These are phyloP conservation scores for Ustilago esculenta DNA, from an alignment of 1,284 basidiomycete species.

Conservation along the genomic window DNA sequence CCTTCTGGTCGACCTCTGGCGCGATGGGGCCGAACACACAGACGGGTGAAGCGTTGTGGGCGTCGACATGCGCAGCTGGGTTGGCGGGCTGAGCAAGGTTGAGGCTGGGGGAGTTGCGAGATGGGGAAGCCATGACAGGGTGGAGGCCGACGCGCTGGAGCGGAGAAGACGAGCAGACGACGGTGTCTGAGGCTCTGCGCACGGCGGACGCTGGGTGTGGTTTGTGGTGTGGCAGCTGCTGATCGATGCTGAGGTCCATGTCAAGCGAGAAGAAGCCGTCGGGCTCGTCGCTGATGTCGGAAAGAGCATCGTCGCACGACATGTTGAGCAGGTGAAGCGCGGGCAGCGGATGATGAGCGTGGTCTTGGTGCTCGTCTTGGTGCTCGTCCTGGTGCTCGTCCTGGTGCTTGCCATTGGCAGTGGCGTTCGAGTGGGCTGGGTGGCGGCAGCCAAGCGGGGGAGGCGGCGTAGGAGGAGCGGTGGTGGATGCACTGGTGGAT, in stretches of 20 bases:
- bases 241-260: slow-evolving; percentile 52
- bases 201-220: slow-evolving; percentile 7
- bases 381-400: no score
- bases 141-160: slow-evolving; percentile 28
- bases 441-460: slow-evolving; percentile 1
- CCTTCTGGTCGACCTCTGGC: slow-evolving; percentile 62
- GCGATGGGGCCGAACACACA: slow-evolving; percentile 44
- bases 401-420: slow-evolving; percentile 1
- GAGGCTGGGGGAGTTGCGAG: slow-evolving; percentile 25
- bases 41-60: slow-evolving; percentile 10
- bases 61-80: not conserved
- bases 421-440: not conserved
- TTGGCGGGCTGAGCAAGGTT: not conserved
- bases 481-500: slow-evolving; percentile 36
- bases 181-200: slow-evolving; percentile 25
- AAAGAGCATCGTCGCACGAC: slow-evolving; percentile 30
- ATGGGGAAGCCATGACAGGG: slow-evolving; percentile 28
- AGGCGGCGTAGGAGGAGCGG: slow-evolving; percentile 36
- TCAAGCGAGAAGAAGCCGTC: slow-evolving; percentile 58
- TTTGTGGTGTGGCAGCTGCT: slow-evolving; percentile 18
- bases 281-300: slow-evolving; percentile 40
- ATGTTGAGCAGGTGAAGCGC: slow-evolving; percentile 40
- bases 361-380: no score
- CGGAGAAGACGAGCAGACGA: slow-evolving; percentile 32
- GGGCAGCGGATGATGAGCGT: slow-evolving; percentile 9